Percentiles rank a stretch among this genome's conserved stretches.
Evolutionary conservation across 2,329 filamentous ascomycete genomes (phyloP).

Genomic region (Neobulgaria alba): DNA sequence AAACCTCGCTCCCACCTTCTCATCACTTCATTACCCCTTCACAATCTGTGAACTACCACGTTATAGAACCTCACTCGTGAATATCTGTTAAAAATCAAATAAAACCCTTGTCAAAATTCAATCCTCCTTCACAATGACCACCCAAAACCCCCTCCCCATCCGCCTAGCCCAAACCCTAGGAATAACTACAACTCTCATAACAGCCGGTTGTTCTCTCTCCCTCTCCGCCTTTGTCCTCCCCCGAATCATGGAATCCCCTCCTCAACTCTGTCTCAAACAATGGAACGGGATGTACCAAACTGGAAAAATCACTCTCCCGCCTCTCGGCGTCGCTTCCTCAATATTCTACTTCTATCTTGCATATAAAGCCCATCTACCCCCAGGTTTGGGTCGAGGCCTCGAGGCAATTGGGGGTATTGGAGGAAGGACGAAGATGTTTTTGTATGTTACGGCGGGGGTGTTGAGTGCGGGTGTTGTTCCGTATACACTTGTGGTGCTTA

Average conservation of each 20-base stretch:
- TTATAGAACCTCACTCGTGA: too few species aligned
- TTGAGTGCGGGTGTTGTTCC: not conserved
- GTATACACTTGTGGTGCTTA: not conserved
- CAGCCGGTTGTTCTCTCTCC: slow-evolving; percentile 32
- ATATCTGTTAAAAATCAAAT: too few species aligned
- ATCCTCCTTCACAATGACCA: too few species aligned
- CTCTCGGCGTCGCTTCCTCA: not conserved
- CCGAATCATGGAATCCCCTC: slow-evolving; percentile 45
- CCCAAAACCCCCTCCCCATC: slow-evolving; percentile 23
- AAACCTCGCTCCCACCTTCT: too few species aligned
- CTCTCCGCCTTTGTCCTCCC: slow-evolving; percentile 40
- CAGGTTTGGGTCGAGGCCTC: not conserved
- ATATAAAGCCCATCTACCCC: not conserved
- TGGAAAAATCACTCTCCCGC: slow-evolving; percentile 25
- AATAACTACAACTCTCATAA: slow-evolving; percentile 40
- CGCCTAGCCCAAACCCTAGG: slow-evolving; percentile 41
- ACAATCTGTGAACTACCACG: too few species aligned
- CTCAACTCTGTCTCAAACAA: slow-evolving; percentile 45
- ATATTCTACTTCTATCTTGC: not conserved
- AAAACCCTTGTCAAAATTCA: too few species aligned
- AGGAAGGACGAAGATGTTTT: not conserved
- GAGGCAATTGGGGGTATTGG: too few species aligned
- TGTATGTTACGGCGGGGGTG: not conserved
- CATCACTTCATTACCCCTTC: too few species aligned
- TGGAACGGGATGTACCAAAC: slow-evolving; percentile 38